Evolutionary conservation across 257 asterid species (phyloP), one percentile per base, ranked within the genome.

Genomic region (Datura wrightii): DNA sequence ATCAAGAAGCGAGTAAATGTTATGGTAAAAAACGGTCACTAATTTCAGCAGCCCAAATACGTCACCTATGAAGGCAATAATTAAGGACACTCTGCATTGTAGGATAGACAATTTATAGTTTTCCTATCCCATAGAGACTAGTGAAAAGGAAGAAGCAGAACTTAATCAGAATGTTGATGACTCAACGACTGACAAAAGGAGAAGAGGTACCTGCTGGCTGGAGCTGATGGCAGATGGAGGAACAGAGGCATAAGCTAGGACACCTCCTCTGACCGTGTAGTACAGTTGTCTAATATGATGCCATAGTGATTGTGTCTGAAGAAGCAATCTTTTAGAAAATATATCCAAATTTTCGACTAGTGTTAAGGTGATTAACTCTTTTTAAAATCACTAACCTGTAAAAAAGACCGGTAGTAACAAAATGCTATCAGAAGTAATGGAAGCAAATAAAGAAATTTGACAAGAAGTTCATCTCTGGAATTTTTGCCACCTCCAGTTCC

Each of bases 401-500:
- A 85, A 87, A 82, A 88, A 0, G 97, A 90, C 55, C 93, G 98
- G 67, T 97, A 93, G 86, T 92, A 94, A 88, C 93, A 93, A 86
- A 95, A 91, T 55, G 69, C 87, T 62, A 94, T 74, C 85, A 95
- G 81, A 50, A 89, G 84, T 5, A 94, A 63, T 5, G 99, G 99
- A 86, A 95, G 92, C 85, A 97, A 85, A 87, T 89, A 86, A 80
- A 94, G 99, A 86, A 93, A 87, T 84, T 88, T 91, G 90, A 94
- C 90, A 66, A 94, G 87, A 86, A 93, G 83, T 65, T 88, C 90
- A 87, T 93, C 97, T 69, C 86, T 89, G 79, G 98, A 98, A 88
- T 89, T 89, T 90, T 90, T 94, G 79, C 99, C 98, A 82, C 99
- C 97, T 82, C 89, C 90, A 84, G 98, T 97, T 85, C 99, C 97